Evolutionary conservation across 2,329 filamentous ascomycete species (phyloP).

Genomic region (Cryphonectria japonica): DNA sequence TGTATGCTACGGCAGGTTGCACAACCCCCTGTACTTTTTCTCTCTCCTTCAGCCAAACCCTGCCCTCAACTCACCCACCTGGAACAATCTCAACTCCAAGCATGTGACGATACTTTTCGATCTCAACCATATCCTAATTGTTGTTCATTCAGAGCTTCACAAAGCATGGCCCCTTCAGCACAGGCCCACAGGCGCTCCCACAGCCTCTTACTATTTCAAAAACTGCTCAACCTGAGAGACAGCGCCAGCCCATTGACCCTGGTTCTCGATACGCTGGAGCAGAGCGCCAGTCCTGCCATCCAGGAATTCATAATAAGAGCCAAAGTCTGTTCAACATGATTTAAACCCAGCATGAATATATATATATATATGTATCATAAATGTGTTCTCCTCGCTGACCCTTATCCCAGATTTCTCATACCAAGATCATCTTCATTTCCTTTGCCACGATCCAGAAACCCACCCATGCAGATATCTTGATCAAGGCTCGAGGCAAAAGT

Average conservation of each 20-base stretch:
- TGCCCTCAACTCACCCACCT: background rate
- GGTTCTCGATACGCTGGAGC: constrained; percentile 82
- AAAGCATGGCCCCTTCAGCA: constrained; percentile 32
- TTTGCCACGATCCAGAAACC: constrained; percentile 74
- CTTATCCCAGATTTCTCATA: constrained; percentile 58
- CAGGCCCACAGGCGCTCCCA: constrained; percentile 34
- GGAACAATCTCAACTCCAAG: background rate
- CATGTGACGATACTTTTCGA: background rate
- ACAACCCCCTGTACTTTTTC: background rate
- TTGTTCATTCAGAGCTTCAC: too few relatives aligned
- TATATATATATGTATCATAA: background rate
- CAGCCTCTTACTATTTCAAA: constrained; percentile 36
- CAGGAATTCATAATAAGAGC: constrained; percentile 76
- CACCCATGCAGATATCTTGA: constrained; percentile 66
- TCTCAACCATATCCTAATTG: background rate
- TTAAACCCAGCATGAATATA: background rate
- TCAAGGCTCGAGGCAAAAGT: constrained; percentile 65
- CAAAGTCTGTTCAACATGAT: constrained; percentile 55
- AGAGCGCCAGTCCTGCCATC: constrained; percentile 71
- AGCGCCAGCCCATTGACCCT: constrained; percentile 85
- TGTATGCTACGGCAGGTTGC: too few relatives aligned
- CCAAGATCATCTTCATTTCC: constrained; percentile 75
- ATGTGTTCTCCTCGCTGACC: background rate
- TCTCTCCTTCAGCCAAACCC: background rate
- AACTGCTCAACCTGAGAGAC: constrained; percentile 63